phyloP scores from a whole-genome alignment of 2,329 filamentous ascomycete genomes.

The Clarireedia paspali region DNA sequence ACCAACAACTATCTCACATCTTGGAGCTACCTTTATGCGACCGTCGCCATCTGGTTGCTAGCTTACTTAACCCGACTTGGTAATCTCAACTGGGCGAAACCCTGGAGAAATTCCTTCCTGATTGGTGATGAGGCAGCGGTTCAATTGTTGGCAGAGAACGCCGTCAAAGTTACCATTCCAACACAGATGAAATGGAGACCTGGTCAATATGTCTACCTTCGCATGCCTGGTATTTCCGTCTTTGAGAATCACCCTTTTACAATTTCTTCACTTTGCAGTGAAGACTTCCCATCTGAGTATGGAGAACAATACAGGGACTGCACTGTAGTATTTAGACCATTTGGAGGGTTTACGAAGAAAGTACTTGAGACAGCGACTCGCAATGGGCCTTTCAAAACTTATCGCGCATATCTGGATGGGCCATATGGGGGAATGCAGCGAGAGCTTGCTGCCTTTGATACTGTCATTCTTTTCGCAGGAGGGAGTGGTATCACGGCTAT shows the following conservation, averaged over 20 bases:
- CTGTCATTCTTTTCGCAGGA: conserved; percentile 85
- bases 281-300: conserved; percentile 88
- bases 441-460: conserved; percentile 85
- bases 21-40: conserved; percentile 82
- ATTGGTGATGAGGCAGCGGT: conserved; percentile 89
- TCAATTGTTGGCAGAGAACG: conserved; percentile 82
- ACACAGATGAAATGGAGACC: conserved; percentile 90
- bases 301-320: conserved; percentile 84
- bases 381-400: conserved; percentile 85
- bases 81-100: conserved; percentile 85
- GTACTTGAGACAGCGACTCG: conserved; percentile 77
- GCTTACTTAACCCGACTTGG: conserved; percentile 70
- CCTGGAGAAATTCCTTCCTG: conserved; percentile 70
- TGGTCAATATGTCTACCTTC: conserved; percentile 88
- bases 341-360: conserved; percentile 79
- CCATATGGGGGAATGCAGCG: conserved; percentile 93
- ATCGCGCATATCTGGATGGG: conserved; percentile 85
- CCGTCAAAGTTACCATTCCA: conserved; percentile 91
- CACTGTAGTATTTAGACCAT: conserved; percentile 85
- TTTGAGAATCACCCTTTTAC: conserved; percentile 96
- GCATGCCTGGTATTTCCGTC: conserved; percentile 85
- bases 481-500: conserved; percentile 92
- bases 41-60: conserved; percentile 66
- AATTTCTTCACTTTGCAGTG: conserved; percentile 83
- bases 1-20: conserved; percentile 86